These are phyloP conservation scores for Pichia sp. DNA, from an alignment of 1,139 yeast genomes.

Conservation along the genomic window DNA sequence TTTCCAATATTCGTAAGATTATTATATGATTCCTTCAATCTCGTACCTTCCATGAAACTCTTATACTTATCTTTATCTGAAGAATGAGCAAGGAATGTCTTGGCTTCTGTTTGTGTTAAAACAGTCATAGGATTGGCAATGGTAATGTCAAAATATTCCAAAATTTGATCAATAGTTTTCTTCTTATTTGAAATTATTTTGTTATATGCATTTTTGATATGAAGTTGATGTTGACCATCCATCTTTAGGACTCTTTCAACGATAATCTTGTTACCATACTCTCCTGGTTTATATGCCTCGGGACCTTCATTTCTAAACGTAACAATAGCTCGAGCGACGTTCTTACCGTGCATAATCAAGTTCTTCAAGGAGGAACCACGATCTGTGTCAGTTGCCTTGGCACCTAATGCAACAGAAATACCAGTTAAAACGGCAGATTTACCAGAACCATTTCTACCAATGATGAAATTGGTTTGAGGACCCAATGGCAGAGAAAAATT, in stretches of 20 bases:
- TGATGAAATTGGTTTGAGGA: constrained; percentile 84
- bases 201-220: constrained; percentile 51
- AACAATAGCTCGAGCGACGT: constrained; percentile 59
- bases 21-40: constrained; percentile 58
- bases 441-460: constrained; percentile 96
- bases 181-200: constrained; percentile 59
- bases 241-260: constrained; percentile 69
- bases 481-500: constrained; percentile 76
- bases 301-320: constrained; percentile 61
- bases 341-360: constrained; percentile 75
- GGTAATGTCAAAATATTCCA: constrained; percentile 70
- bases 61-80: constrained; percentile 68
- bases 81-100: constrained; percentile 80
- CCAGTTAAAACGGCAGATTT: constrained; percentile 93
- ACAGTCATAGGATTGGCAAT: constrained; percentile 93
- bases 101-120: constrained; percentile 90
- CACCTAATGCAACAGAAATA: constrained; percentile 89
- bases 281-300: constrained; percentile 61
- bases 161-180: constrained; percentile 62
- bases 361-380: constrained; percentile 73
- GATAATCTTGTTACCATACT: constrained; percentile 65
- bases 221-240: constrained; percentile 50
- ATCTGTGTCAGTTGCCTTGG: constrained; percentile 87
- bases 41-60: constrained; percentile 78
- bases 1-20: constrained; percentile 45